Evolutionary conservation across 352 stramenopile species (phyloP), one percentile per base, ranked within the genome.

Genomic region (Phytophthora melonis): DNA sequence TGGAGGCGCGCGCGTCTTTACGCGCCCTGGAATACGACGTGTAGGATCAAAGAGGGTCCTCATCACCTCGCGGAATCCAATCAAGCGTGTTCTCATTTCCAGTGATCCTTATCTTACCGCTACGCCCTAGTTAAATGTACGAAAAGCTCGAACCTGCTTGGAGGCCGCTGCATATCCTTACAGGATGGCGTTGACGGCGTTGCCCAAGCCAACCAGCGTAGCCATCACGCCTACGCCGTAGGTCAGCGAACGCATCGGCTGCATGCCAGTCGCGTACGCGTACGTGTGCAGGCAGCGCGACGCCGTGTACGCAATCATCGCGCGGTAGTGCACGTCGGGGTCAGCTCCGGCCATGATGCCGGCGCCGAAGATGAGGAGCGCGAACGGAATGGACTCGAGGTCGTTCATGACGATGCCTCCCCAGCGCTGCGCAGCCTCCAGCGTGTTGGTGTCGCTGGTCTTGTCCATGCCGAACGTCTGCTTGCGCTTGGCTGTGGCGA

Each of bases 361-460:
- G 6, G 61, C 78, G 23, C 66, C 84, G 47, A 90, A 90, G 25
- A 90, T 70, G 30, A 84, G 56, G 19, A 92, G 80, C 55, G 74
- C 82, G 3, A 91, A 58, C 3, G 86, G 86, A 58, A 93, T 85
- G n/a, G 77, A 80, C 69, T 91, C 84, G 45, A 91, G 67, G 68
- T 92, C 84, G 69, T 91, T 92, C 49, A 65, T 63, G 9, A 90
- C 66, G 60, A 92, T 89, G 64, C 72, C 75, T n/a, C 69, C 69
- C 80, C 82, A 91, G 45, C 84, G 84, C 23, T 77, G 70, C 55
- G 43, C 47, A 58, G 75, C 79, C 41, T 77, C 69, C 11, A 78
- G 54, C 21, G 77, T 75, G 21, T 77, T 74, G 36, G 77, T 59
- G 36, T 88, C 71, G 49, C 34, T 64, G 56, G 59, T 78, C n/a